Conservation (phyloP, 768 basidiomycete species). For the Xerocomellus amylosporus region DNA sequence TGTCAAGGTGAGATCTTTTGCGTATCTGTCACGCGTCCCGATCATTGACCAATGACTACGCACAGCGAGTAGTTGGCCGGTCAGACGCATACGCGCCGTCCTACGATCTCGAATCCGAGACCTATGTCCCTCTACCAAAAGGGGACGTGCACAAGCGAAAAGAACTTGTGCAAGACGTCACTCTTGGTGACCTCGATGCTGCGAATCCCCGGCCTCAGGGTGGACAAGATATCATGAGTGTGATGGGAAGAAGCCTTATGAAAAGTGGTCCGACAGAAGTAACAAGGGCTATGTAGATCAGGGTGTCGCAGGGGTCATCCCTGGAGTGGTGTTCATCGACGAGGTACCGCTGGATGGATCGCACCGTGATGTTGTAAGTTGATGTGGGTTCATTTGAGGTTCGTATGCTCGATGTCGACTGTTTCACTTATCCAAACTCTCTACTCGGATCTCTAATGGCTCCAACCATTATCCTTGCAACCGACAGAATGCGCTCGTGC, state of each 20-base stretch:
- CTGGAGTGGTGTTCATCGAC: slow-evolving; percentile 97
- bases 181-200: slow-evolving; percentile 91
- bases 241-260: slow-evolving; percentile 90
- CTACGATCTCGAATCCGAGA: slow-evolving; percentile 97
- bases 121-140: slow-evolving; percentile 96
- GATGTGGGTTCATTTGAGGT: slow-evolving; percentile 56
- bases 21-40: neutral
- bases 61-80: slow-evolving; percentile 87
- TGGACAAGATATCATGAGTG: slow-evolving; percentile 98
- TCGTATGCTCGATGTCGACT: slow-evolving; percentile 99
- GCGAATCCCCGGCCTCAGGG: slow-evolving; percentile 96
- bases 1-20: slow-evolving; percentile 64
- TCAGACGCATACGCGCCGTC: slow-evolving; percentile 98
- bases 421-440: slow-evolving; percentile 97
- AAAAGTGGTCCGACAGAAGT: slow-evolving; percentile 94
- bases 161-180: slow-evolving; percentile 93
- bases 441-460: slow-evolving; percentile 95
- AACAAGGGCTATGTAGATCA: slow-evolving; percentile 98
- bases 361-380: neutral
- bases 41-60: neutral
- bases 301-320: slow-evolving; percentile 95
- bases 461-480: slow-evolving; percentile 95
- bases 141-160: slow-evolving; percentile 96
- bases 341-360: slow-evolving; percentile 58
- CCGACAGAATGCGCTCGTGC: slow-evolving; percentile 88